Base-by-base conservation (phyloP, 148 eudicot species). In the Rhododendron henanense region DNA sequence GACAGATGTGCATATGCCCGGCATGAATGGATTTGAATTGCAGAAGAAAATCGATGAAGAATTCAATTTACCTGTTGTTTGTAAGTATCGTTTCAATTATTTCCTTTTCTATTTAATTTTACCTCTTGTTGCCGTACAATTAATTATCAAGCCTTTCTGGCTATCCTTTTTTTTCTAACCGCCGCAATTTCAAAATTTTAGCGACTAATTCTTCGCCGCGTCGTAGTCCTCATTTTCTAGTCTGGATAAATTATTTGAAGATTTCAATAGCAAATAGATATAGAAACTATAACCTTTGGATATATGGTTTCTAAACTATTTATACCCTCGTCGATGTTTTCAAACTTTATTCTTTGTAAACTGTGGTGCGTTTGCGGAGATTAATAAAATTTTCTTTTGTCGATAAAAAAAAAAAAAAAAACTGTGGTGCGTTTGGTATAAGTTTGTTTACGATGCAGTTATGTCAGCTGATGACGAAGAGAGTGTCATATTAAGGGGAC, bases 1-100 rank as follows among this genome's bases (percentile, higher is more conserved):
- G 39, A 79, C 90, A 41, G 94, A 94, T 83, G 93, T 94, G 33
- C 93, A 94, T 84, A 93, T 94, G 95, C 95, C 95, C 39, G 86
- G 91, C 65, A 94, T 93, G 94, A 88, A 89, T 85, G 97, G 97
- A 23, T 88, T 93, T 21, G 86, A 93, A 28, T 87, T 93, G 19
- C 93, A 91, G 76, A 86, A 86, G 76, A 85, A 76, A 80, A 90
- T 91, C 33, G 75, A 80, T 23, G 76, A 88, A 86, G 92, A 92
- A 53, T 93, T 89, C 85, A 82, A 90, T 39, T 67, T 94, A 78
- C 95, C 97, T 10, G 91, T 93, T 4, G 88, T 93, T 18, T 88
- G 97, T 93, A 85, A 91, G 95, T 90, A 65, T 41, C 45, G 8
- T 41, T 61, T 78, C 16, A 39, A 63, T 5, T 44, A 18, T 53